Base-by-base conservation (phyloP, 2,329 filamentous ascomycete genomes). In the Xylaria hypoxylon region DNA sequence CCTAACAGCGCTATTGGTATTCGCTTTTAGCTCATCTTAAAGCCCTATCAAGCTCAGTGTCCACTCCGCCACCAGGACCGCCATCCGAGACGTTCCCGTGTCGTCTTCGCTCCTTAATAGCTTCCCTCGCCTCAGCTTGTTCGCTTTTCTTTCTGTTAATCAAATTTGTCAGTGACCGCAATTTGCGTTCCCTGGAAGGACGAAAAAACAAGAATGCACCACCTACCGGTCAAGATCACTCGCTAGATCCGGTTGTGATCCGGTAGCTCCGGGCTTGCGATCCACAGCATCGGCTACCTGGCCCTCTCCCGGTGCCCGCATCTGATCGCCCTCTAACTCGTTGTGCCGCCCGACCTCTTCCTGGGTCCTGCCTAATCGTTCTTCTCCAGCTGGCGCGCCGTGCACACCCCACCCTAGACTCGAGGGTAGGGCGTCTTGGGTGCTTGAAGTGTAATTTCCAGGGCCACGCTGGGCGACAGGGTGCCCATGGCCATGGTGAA, bases 211-310 rank as follows among this genome's bases (percentile, higher is more conserved):
- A 3, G 47, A 42, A 5, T 28, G 38, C 42, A 69, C 76, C 42
- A 69, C 76, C 5, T 68, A 78, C 76, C 76, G 70, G 19, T 77
- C 76, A 44, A 78, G 66, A 52, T 76, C 74, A n/a, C 71, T 68
- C 13, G 71, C 73, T 17, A 78, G 53, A 67, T 78, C 76, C n/a
- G 73, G 75, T 68, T 77, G 68, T 3, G 61, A 52, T 6, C 76
- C 74, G 10, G 52, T 65, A 2, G 75, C 76, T 1, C 76, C 76
- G 0, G 74, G 62, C 61, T 76, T 77, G 2, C 65, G 52, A 24
- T 68, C 61, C 5, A 78, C 76, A 2, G 59, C 74, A 26, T 63
- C 60, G 3, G 75, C 73, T 13, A 77, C 73, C 22, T 70, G 68
- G 31, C 76, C 76, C 61, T 78, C 76, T 13, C 70, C 74, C 0